Percentiles rank a stretch among this genome's conserved stretches.
Conservation (phyloP, 2,329 filamentous ascomycete species). For the Simplicillium sp. region DNA sequence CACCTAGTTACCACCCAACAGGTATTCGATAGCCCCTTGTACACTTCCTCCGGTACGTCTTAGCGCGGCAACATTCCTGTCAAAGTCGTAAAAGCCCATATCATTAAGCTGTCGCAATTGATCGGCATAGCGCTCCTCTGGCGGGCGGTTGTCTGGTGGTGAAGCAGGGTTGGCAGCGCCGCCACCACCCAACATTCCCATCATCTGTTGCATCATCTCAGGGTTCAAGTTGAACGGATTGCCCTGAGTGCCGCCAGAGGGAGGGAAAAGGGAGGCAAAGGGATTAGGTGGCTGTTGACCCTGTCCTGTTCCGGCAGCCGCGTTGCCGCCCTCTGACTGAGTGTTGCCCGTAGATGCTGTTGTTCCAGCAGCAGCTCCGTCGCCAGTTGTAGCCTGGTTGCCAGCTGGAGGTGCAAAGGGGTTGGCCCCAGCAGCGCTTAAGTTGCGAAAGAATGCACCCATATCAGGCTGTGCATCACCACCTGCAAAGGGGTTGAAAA, state of each 20-base stretch:
- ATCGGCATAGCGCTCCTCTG: conserved; percentile 85
- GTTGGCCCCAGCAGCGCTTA: conserved; percentile 20
- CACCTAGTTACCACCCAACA: conserved; percentile 29
- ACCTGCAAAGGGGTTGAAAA: conserved; percentile 25
- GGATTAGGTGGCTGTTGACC: conserved; percentile 47
- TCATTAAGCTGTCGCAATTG: conserved; percentile 92
- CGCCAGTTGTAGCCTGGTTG: conserved; percentile 5
- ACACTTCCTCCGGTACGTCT: conserved; percentile 87
- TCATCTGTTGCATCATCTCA: conserved; percentile 45
- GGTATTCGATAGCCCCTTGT: conserved; percentile 77
- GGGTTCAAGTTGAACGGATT: conserved; percentile 41
- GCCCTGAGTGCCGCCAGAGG: conserved; percentile 17
- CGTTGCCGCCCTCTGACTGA: conserved; percentile 12
- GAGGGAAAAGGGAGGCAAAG: conserved; percentile 54
- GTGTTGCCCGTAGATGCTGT: conserved; percentile 9
- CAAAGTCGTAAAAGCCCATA: conserved; percentile 98
- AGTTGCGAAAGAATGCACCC: conserved; percentile 13
- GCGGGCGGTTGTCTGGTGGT: conserved; percentile 74
- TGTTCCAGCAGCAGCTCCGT: conserved; percentile 15
- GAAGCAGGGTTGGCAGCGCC: conserved; percentile 30
- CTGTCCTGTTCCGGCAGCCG: conserved; percentile 7
- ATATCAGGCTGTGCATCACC: conserved; percentile 10
- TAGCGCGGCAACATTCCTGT: conserved; percentile 81
- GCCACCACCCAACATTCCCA: conserved; percentile 35
- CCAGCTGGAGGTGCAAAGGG: conserved; percentile 20